Percentiles rank a stretch among this genome's conserved stretches.
phyloP scores from a whole-genome alignment of 768 basidiomycete species.

The Collybia mongolica region DNA sequence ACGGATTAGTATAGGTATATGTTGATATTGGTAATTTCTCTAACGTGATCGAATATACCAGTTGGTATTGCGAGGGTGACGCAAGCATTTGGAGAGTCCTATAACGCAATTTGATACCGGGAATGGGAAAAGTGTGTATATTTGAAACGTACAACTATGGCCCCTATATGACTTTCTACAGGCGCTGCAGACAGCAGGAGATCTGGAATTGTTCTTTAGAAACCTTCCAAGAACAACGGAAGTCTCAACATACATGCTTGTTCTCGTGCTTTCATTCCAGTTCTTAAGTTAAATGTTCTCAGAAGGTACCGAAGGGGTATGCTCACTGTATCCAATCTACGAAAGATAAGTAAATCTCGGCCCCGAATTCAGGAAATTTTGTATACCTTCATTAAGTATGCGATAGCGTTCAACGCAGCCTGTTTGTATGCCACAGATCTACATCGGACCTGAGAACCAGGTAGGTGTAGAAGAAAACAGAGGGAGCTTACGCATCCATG shows the following conservation, averaged over 20 bases:
- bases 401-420: constrained; percentile 74
- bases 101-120: not conserved
- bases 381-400: constrained; percentile 64
- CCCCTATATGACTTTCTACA: constrained; percentile 63
- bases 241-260: constrained; percentile 57
- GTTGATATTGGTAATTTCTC: constrained; percentile 14
- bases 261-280: constrained; percentile 53
- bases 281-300: not conserved
- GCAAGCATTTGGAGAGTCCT: constrained; percentile 80
- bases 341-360: not conserved
- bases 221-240: not conserved
- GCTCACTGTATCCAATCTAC: constrained; percentile 74
- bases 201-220: constrained; percentile 30
- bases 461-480: not conserved
- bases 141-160: constrained; percentile 52
- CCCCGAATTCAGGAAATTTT: not conserved
- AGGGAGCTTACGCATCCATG: constrained; percentile 63
- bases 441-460: not conserved
- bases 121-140: not conserved
- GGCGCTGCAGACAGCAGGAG: constrained; percentile 67
- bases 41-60: constrained; percentile 74
- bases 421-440: constrained; percentile 80
- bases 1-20: not conserved
- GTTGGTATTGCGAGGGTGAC: constrained; percentile 72
- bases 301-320: not conserved